Evolutionary conservation across 75 land plant species (phyloP), one percentile per base, ranked within the genome.

Genomic region (Isoetes taiwanensis): DNA sequence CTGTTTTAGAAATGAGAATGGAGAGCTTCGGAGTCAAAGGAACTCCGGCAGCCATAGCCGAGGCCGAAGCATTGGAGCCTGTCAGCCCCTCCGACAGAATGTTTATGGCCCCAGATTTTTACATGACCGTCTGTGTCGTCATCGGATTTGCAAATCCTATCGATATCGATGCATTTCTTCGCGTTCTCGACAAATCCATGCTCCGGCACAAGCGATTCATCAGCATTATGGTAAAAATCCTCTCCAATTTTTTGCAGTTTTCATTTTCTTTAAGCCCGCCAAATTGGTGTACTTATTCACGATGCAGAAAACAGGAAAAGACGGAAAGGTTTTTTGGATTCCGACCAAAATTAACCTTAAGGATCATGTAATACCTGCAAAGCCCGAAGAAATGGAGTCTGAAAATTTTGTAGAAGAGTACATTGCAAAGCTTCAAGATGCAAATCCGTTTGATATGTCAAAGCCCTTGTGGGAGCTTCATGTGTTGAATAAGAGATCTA

Each of bases 391-490:
- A 2, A 39, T 30, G 28, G 66, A 61, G 5, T 32, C 53, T 2
- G 76, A 69, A 32, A 33, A 63, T 23, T 70, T 74, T 35, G 67
- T 78, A 1, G 76, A 85, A 41, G 82, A 72, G 19, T 88, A 81
- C 63, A 43, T 72, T 12, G 41, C 64, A 29, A 20, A 66, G 11
- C 70, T 88, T 23, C 38, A 67, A 2, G 52, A 55, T 42, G 56
- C 43, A 23, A 58, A 67, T 19, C 62, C 70, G 0, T 29, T 85
- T 8, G 83, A 88, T 48, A 12, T 28, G 14, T 69, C 78, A 0
- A 58, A 58, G 30, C 95, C 95, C 1, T 64, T 81, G 1, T 88
- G 93, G 82, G 80, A 85, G 10, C 28, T 76, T 56, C 95, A 85
- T 57, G 17, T 85, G 31, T 67, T 87, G 54, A 73, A 71, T 43